These are phyloP conservation scores for Hanseniaspora hatyaiensis DNA, from an alignment of 805 yeast genomes.

Conservation along the genomic window DNA sequence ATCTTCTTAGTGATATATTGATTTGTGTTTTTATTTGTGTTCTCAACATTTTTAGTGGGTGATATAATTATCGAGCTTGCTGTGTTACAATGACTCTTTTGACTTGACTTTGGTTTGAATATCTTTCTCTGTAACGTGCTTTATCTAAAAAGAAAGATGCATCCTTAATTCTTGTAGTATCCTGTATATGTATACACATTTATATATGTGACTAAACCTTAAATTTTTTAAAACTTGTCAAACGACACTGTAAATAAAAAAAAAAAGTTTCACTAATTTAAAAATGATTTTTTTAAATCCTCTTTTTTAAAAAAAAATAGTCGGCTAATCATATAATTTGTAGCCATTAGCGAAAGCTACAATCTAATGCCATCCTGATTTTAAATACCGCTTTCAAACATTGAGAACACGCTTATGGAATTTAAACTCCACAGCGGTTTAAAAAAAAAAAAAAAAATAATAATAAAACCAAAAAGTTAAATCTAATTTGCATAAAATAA, in stretches of 20 bases:
- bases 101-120: not conserved
- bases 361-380: not conserved
- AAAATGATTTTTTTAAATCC: not conserved
- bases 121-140: too few species aligned
- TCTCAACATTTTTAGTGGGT: conserved; percentile 5
- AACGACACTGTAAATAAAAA: not conserved
- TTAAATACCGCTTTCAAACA: not conserved
- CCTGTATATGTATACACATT: too few species aligned
- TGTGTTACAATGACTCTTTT: not conserved
- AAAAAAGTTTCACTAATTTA: not conserved
- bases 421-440: not conserved
- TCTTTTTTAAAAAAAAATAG: not conserved
- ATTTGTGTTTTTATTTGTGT: conserved; percentile 7
- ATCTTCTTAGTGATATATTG: conserved; percentile 5
- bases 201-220: too few species aligned
- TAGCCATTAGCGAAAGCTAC: not conserved
- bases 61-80: not conserved
- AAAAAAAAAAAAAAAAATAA: too few species aligned
- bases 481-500: too few species aligned
- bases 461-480: not conserved
- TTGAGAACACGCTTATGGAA: too few species aligned
- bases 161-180: not conserved
- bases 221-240: too few species aligned
- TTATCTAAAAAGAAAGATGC: not conserved
- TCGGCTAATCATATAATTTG: not conserved